A percentile compares a stretch with the other conserved stretches of the same genome.
phyloP scores from a whole-genome alignment of 2,329 filamentous ascomycete species.

The Colletotrichum agaves region DNA sequence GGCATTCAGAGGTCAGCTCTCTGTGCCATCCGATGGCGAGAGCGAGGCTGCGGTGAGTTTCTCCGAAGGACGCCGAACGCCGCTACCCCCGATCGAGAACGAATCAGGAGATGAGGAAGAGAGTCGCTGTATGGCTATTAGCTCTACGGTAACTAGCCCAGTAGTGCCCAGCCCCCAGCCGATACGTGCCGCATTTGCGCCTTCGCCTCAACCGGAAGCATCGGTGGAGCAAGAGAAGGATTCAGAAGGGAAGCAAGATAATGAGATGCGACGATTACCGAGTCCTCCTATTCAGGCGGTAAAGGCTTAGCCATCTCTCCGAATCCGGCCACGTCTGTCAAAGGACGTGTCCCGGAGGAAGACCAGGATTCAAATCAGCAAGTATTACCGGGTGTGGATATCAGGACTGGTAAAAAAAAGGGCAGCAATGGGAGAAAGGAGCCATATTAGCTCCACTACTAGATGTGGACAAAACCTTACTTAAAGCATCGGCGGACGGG shows the following conservation, averaged over 20 bases:
- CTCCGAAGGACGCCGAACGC: constrained; percentile 67
- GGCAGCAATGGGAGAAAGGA: not conserved
- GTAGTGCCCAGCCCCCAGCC: constrained; percentile 6
- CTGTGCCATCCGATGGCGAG: constrained; percentile 66
- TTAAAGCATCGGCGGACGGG: not conserved
- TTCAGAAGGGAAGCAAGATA: constrained; percentile 40
- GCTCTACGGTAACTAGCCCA: not conserved
- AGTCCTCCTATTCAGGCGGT: constrained; percentile 47
- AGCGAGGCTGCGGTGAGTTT: constrained; percentile 70
- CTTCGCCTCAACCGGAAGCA: not conserved
- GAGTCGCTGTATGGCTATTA: not conserved
- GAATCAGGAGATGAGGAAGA: constrained; percentile 45
- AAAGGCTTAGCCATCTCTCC: constrained; percentile 43
- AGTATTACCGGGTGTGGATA: no score
- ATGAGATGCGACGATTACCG: constrained; percentile 42
- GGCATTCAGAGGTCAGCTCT: constrained; percentile 54
- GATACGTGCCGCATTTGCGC: constrained; percentile 1
- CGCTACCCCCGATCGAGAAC: constrained; percentile 62
- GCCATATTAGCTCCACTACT: not conserved
- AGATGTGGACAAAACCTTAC: not conserved
- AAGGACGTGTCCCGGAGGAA: not conserved
- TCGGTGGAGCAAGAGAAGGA: not conserved
- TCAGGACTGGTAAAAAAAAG: no score
- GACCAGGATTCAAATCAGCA: no score
- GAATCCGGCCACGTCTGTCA: no score